These are phyloP conservation scores for Mucor saturninus DNA, from an alignment of 371 early-diverging fungal genomes.

Conservation along the genomic window DNA sequence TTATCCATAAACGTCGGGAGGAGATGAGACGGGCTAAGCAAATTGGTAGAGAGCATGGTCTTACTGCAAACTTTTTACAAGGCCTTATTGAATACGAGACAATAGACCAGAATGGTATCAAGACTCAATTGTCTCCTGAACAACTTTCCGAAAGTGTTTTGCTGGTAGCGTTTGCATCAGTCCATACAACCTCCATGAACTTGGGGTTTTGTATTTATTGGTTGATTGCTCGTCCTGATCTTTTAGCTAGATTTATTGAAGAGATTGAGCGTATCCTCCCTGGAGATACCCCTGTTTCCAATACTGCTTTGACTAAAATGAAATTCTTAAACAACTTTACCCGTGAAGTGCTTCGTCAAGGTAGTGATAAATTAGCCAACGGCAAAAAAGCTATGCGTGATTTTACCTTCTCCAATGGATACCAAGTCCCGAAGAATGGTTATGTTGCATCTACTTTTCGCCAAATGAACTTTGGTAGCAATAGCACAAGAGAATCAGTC, in stretches of 20 bases:
- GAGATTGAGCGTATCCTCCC: slow-evolving; percentile 36
- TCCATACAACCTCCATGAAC: slow-evolving; percentile 40
- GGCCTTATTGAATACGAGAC: slow-evolving; percentile 30
- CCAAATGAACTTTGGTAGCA: slow-evolving; percentile 35
- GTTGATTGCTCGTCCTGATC: slow-evolving; percentile 42
- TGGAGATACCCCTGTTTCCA: slow-evolving; percentile 25
- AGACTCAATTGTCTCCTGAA: slow-evolving; percentile 9
- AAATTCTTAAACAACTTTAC: slow-evolving; percentile 36
- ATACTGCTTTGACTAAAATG: slow-evolving; percentile 34
- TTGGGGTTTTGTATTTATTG: slow-evolving; percentile 34
- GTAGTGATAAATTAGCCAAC: slow-evolving; percentile 35
- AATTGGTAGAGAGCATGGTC: slow-evolving; percentile 8
- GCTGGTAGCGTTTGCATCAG: slow-evolving; percentile 47
- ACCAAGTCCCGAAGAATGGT: slow-evolving; percentile 40
- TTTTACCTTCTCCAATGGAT: slow-evolving; percentile 47
- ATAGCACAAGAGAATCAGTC: slow-evolving; percentile 10
- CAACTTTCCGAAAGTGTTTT: slow-evolving; percentile 32
- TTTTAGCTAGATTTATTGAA: slow-evolving; percentile 20
- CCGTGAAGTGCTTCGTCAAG: slow-evolving; percentile 1
- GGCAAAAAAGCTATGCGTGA: slow-evolving; percentile 31
- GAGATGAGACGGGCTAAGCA: slow-evolving; percentile 10
- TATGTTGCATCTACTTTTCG: slow-evolving; percentile 29
- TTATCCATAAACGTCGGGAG: slow-evolving; percentile 27
- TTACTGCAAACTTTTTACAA: slow-evolving; percentile 29
- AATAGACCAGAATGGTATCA: slow-evolving; percentile 20